Evolutionary conservation across 495 filamentous ascomycete genomes (phyloP).

Genomic region (Apodospora peruviana): DNA sequence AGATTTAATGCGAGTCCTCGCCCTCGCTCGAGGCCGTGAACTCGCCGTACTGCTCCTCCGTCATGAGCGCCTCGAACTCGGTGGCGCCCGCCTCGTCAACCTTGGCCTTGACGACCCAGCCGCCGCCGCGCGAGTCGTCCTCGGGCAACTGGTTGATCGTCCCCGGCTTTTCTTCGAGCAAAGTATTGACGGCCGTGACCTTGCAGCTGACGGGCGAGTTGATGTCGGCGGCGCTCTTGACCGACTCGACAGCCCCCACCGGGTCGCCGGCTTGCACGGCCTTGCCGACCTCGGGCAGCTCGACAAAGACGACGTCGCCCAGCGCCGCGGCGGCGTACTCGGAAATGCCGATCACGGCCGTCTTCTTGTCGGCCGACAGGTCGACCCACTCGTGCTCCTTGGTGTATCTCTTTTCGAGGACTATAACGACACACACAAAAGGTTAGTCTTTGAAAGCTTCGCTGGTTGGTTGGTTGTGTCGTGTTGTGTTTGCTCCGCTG

Average conservation of each 20-base stretch:
- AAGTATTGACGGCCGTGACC: slow-evolving; percentile 62
- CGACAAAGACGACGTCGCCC: slow-evolving; percentile 94
- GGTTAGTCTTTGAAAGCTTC: no score
- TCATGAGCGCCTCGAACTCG: slow-evolving; percentile 73
- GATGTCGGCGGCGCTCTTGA: slow-evolving; percentile 96
- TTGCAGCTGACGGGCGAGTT: slow-evolving; percentile 77
- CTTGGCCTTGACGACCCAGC: slow-evolving; percentile 88
- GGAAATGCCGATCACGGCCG: slow-evolving; percentile 75
- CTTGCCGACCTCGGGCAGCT: slow-evolving; percentile 67
- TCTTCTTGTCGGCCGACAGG: slow-evolving; percentile 66
- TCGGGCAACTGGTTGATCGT: slow-evolving; percentile 78
- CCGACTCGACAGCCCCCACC: slow-evolving; percentile 92
- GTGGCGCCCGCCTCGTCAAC: slow-evolving; percentile 54
- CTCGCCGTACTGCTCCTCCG: slow-evolving; percentile 62
- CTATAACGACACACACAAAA: no score
- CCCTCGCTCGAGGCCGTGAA: slow-evolving; percentile 48
- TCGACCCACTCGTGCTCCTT: slow-evolving; percentile 98
- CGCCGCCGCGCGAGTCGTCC: slow-evolving; percentile 65
- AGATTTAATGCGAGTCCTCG: slow-evolving; percentile 17
- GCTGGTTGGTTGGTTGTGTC: no score
- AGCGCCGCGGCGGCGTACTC: slow-evolving; percentile 83
- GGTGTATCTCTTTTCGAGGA: slow-evolving; percentile 79
- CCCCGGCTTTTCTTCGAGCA: slow-evolving; percentile 77
- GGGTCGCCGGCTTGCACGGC: slow-evolving; percentile 65
- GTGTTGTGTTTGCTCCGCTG: no score